Base-by-base conservation (phyloP, 2,329 filamentous ascomycete species). In the Verticillium nonalfalfae region DNA sequence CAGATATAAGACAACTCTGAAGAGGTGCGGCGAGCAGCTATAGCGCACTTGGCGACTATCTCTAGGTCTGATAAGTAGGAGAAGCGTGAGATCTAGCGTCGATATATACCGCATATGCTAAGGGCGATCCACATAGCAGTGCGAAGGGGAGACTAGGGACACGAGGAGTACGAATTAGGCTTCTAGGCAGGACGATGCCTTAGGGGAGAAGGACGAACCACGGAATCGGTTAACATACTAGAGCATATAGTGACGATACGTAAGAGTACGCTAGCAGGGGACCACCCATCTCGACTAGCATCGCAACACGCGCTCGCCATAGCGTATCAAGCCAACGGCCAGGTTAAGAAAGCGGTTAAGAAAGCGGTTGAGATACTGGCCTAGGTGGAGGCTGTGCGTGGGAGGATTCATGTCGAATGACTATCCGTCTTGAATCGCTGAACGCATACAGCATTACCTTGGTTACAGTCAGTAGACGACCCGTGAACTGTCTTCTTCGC, bases 61-160 rank as follows among this genome's bases (percentile, higher is more conserved):
- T 62, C 59, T 57, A 7, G 11, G 21, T 54, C 54, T 15, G 35
- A 7, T 21, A 21, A 59, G 36, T 60, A 58, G 60, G 60, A 62
- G 33, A 36, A 59, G 31, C 59, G 60, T 13, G 54, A 31, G 45
- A 45, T 33, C 18, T 62, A 54, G 60, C 57, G 54, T 13, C 52
- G 21, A 38, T 57, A 26, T 15, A 38, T 62, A 54, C 58, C 60
- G 54, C 58, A 62, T 57, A 54, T 62, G 33, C 60, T 55, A n/a
- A 34, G 33, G 15, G 14, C 36, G 36, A 31, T 55, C 14, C 39
- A 15, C 10, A n/a, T 14, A 15, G 38, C 14, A 15, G 52, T 15
- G 4, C 9, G 35, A 52, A 26, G 45, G 21, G 26, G 33, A 33
- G 33, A 21, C 15, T 58, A 31, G 35, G 31, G 33, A 36, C 11